Conservation (phyloP, 2,329 filamentous ascomycete genomes). For the Ophiostoma fasciatum region DNA sequence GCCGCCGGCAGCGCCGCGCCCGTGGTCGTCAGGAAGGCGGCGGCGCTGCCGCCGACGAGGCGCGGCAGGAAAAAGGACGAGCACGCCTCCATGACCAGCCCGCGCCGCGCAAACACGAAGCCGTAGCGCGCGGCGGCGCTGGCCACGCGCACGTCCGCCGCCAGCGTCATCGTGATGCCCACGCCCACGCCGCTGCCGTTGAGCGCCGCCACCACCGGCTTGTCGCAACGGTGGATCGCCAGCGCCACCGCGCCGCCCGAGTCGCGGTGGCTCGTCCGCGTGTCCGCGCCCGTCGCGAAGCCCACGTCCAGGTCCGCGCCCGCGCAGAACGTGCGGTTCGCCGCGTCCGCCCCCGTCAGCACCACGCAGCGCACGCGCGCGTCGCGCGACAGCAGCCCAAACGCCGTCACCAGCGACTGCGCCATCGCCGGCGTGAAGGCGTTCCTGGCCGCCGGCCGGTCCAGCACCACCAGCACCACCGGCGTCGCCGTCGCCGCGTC, state of each 20-base stretch:
- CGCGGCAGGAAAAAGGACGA: conserved; percentile 58
- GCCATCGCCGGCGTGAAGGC: conserved; percentile 54
- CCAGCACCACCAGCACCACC: conserved; percentile 47
- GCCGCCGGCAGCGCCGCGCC: conserved; percentile 42
- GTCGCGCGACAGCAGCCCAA: conserved; percentile 35
- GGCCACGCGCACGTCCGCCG: conserved; percentile 37
- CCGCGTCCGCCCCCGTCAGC: conserved; percentile 34
- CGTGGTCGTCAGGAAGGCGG: conserved; percentile 52
- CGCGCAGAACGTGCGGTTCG: conserved; percentile 39
- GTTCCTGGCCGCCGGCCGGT: conserved; percentile 52
- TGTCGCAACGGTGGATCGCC: conserved; percentile 40
- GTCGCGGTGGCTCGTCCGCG: conserved; percentile 26
- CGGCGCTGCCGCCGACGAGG: conserved; percentile 48
- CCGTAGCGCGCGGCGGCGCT: conserved; percentile 49
- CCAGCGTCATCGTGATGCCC: conserved; percentile 46
- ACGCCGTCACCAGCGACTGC: conserved; percentile 40
- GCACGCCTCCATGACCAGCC: conserved; percentile 58
- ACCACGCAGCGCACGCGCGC: conserved; percentile 39
- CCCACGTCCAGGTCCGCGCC: conserved; percentile 36
- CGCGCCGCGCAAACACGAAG: conserved; percentile 58
- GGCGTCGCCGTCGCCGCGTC: conserved; percentile 40
- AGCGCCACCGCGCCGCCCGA: conserved; percentile 38
- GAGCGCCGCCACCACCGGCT: conserved; percentile 43
- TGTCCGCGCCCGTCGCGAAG: conserved; percentile 11
- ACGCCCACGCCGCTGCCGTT: conserved; percentile 46